Conservation (phyloP, 2,329 filamentous ascomycete genomes). For the Colletotrichum lini region DNA sequence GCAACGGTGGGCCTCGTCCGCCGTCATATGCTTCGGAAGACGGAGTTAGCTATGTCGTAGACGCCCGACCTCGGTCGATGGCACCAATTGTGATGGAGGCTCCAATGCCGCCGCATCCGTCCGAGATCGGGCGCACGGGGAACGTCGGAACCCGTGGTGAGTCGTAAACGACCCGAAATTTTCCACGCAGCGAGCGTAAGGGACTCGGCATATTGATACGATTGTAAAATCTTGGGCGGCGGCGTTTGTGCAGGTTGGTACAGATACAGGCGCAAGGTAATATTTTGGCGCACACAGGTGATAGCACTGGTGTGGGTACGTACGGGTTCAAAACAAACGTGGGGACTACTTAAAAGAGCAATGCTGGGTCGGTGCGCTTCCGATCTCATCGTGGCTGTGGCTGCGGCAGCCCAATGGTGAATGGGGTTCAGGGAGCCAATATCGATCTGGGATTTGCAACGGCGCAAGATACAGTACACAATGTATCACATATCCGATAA, state of each 20-base stretch:
- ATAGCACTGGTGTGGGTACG: background rate
- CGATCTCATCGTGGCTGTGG: background rate
- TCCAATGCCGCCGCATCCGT: constrained; percentile 61
- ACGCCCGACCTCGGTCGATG: constrained; percentile 73
- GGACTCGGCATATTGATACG: constrained; percentile 5
- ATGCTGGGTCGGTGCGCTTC: too few relatives aligned
- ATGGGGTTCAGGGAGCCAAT: background rate
- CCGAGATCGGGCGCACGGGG: constrained; percentile 55
- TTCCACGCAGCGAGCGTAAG: background rate
- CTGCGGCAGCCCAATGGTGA: too few relatives aligned
- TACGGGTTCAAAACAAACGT: background rate
- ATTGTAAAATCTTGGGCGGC: background rate
- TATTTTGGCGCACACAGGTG: background rate
- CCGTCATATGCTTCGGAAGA: constrained; percentile 85
- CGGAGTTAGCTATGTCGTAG: constrained; percentile 79
- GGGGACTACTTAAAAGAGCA: background rate
- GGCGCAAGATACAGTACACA: background rate
- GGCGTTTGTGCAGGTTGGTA: background rate
- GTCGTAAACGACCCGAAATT: background rate
- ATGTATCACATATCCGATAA: background rate
- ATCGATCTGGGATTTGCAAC: background rate
- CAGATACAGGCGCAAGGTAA: background rate
- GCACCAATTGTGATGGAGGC: constrained; percentile 53
- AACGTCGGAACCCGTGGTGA: constrained; percentile 17
- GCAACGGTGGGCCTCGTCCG: constrained; percentile 64